Evolutionary conservation across 225 moss, liverwort and hornwort genomes (phyloP), one percentile per base, ranked within the genome.

Genomic region (Marchantia paleacea): DNA sequence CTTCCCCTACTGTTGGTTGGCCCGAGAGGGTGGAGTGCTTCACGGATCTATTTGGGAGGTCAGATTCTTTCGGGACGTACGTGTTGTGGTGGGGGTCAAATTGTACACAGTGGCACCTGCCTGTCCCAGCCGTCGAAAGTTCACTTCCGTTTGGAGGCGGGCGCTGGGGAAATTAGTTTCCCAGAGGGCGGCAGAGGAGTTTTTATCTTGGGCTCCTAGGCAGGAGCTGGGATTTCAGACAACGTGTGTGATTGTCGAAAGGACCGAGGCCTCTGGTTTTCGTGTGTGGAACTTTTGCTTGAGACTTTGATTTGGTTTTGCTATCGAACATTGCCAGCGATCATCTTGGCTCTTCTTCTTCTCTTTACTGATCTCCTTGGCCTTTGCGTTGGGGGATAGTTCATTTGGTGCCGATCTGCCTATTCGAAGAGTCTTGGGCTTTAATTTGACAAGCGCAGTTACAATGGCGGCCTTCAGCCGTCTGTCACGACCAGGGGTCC

Each of bases 391-490:
- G 7, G 14, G 48, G 14, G 22, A 11, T 20, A 10, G n/a, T 63
- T 70, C 0, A 39, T 0, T 52, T 13, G 52, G 58, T 57, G 12
- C 55, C 58, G n/a, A 63, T 64, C 62, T 63, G 61, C 62, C 12
- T 31, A 57, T 57, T 58, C 11, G 69, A 48, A 55, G 30, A 22
- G 12, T n/a, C 26, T 73, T 62, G 81, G 55, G 55, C 48, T 67
- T 76, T 51, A 71, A 55, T 82, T 82, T 77, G 77, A 58, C 61
- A 28, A 62, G 49, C 39, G 24, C 57, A 57, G 2, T 51, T 16
- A 65, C 72, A 57, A 88, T 88, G 88, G 85, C 88, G 84, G 83
- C 77, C 24, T 48, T 76, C 29, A 62, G 83, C 83, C 85, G 85
- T 83, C 81, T 83, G 55, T 76, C 85, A 13, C 70, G 83, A 72